Evolutionary conservation across 352 stramenopile genomes (phyloP).

Genomic region (Phytophthora brassicae): DNA sequence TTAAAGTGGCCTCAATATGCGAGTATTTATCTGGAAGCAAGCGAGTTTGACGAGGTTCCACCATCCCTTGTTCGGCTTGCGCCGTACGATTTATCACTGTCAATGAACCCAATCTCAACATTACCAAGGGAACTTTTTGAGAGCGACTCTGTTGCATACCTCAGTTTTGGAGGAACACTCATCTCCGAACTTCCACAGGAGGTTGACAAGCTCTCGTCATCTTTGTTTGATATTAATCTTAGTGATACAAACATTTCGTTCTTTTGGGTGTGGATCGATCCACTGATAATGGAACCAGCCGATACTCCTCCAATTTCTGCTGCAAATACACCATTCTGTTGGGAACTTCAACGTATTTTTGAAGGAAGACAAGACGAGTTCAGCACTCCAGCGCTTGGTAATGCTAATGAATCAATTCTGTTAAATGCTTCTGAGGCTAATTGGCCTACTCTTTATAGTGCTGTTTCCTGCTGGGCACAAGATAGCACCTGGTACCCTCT

Average conservation of each 20-base stretch:
- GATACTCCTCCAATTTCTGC: slow-evolving; percentile 13
- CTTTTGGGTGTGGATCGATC: slow-evolving; percentile 37
- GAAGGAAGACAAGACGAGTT: not conserved
- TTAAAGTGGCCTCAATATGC: slow-evolving; percentile 37
- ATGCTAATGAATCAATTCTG: not conserved
- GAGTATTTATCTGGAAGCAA: slow-evolving; percentile 29
- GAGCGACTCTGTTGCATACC: slow-evolving; percentile 27
- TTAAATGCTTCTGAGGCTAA: slow-evolving; percentile 1
- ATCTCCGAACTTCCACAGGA: slow-evolving; percentile 25
- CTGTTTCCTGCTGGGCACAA: slow-evolving; percentile 1
- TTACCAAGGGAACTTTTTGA: slow-evolving; percentile 35
- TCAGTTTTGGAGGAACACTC: slow-evolving; percentile 28
- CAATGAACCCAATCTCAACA: slow-evolving; percentile 24
- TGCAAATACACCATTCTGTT: slow-evolving; percentile 27
- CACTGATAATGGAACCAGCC: not conserved
- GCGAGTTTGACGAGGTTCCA: slow-evolving; percentile 17
- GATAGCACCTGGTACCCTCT: slow-evolving; percentile 10
- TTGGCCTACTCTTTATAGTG: slow-evolving; percentile 3
- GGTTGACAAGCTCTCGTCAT: slow-evolving; percentile 20
- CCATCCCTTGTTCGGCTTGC: slow-evolving; percentile 18
- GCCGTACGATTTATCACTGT: slow-evolving; percentile 27
- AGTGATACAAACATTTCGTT: slow-evolving; percentile 33
- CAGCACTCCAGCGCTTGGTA: no score
- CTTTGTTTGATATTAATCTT: slow-evolving; percentile 31
- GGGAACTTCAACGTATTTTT: slow-evolving; percentile 10